Conservation (phyloP, 2,329 filamentous ascomycete species). For the Xylaria digitata region DNA sequence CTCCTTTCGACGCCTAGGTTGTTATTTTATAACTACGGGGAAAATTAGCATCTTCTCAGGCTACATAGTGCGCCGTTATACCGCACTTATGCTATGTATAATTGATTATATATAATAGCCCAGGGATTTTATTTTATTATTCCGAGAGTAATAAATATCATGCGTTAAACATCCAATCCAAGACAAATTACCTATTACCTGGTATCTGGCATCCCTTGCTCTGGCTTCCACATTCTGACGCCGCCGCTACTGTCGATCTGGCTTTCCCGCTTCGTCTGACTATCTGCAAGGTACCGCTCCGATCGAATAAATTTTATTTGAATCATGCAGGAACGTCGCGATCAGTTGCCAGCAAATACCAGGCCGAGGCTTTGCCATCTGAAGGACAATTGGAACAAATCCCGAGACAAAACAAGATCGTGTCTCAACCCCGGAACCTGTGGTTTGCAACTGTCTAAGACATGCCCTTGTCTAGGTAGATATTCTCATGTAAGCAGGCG, state of each 20-base stretch:
- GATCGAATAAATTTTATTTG: conserved; percentile 14
- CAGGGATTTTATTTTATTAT: conserved; percentile 28
- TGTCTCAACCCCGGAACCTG: conserved; percentile 30
- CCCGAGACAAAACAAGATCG: conserved; percentile 25
- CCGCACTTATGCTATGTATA: background rate
- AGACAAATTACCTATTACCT: conserved; percentile 21
- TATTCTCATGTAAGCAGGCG: conserved; percentile 14
- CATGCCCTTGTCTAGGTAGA: background rate
- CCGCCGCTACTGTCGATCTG: conserved; percentile 26
- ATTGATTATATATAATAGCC: conserved; percentile 22
- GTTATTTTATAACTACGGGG: background rate
- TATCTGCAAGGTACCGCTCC: conserved; percentile 31
- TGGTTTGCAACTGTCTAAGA: conserved; percentile 26
- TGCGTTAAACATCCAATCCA: conserved; percentile 16
- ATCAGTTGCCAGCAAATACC: conserved; percentile 8
- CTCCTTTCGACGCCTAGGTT: background rate
- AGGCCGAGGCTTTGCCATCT: conserved; percentile 7
- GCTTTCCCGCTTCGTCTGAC: conserved; percentile 18
- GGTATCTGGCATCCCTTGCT: conserved; percentile 16
- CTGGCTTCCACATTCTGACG: background rate
- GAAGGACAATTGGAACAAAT: conserved; percentile 11
- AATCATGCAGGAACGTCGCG: conserved; percentile 23
- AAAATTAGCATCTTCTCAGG: background rate
- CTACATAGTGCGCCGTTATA: conserved; percentile 26
- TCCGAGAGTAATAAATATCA: conserved; percentile 5